These are phyloP conservation scores for Metschnikowia anglica DNA, from an alignment of 805 yeast species.

Conservation along the genomic window DNA sequence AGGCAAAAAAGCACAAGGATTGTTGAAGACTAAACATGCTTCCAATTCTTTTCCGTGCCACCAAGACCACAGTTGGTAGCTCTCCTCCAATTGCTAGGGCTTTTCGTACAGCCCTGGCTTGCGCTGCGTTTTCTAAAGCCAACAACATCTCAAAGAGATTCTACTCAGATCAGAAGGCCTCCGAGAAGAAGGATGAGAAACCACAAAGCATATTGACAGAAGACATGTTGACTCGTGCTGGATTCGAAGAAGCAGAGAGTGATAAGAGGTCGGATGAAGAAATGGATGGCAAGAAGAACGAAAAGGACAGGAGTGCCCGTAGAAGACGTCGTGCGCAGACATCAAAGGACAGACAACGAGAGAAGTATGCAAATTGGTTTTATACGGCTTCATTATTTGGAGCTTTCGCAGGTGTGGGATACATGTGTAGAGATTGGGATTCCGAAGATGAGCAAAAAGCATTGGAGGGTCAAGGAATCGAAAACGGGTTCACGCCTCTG, in stretches of 20 bases:
- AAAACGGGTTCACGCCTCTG: slow-evolving; percentile 65
- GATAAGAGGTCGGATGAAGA: slow-evolving; percentile 19
- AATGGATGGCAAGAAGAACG: slow-evolving; percentile 17
- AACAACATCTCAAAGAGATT: slow-evolving; percentile 6
- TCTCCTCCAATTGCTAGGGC: slow-evolving; percentile 1
- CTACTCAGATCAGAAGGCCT: slow-evolving; percentile 17
- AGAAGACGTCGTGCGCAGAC: slow-evolving; percentile 50
- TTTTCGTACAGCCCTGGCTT: neutral
- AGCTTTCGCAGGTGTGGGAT: slow-evolving; percentile 53
- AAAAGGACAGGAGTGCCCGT: slow-evolving; percentile 18
- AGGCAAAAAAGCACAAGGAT: neutral
- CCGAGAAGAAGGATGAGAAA: slow-evolving; percentile 23
- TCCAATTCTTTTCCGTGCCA: slow-evolving; percentile 13
- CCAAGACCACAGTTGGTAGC: slow-evolving; percentile 10
- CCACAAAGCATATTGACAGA: slow-evolving; percentile 67
- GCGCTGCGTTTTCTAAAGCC: neutral
- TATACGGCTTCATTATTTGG: slow-evolving; percentile 60
- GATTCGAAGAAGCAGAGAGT: slow-evolving; percentile 54
- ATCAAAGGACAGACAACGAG: slow-evolving; percentile 78
- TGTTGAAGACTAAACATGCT: slow-evolving; percentile 7
- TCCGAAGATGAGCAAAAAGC: slow-evolving; percentile 60
- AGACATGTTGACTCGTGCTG: slow-evolving; percentile 79
- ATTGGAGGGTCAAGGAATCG: slow-evolving; percentile 52
- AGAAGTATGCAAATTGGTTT: slow-evolving; percentile 72
- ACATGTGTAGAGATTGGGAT: slow-evolving; percentile 84